phyloP scores from a whole-genome alignment of 345 rosid genomes.

The Mallotus nudiflorus region DNA sequence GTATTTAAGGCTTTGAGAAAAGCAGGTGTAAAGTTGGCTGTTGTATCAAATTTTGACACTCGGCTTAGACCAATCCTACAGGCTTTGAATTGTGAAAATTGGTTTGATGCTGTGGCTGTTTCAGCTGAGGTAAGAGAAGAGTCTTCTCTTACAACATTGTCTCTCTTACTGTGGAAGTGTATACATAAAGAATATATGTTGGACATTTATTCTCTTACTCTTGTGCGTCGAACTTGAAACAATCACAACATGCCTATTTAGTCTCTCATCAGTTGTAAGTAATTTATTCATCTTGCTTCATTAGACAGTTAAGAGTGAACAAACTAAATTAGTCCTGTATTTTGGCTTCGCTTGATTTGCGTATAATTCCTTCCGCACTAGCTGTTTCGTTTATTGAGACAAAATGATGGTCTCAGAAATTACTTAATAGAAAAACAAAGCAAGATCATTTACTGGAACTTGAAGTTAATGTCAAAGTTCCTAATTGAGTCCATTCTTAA shows the following conservation, averaged over 20 bases:
- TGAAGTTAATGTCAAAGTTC: neutral
- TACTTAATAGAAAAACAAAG: neutral
- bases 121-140: slow-evolving; percentile 79
- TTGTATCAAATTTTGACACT: slow-evolving; percentile 96
- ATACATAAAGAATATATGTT: neutral
- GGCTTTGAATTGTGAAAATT: slow-evolving; percentile 80
- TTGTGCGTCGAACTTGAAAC: neutral
- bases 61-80: slow-evolving; percentile 79
- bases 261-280: neutral
- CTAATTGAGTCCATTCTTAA: neutral
- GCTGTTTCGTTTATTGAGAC: neutral
- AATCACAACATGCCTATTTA: neutral
- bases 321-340: neutral
- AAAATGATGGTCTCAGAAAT: neutral
- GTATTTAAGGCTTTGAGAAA: slow-evolving; percentile 75
- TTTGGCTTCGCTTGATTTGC: neutral
- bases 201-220: neutral
- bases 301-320: neutral
- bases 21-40: slow-evolving; percentile 82
- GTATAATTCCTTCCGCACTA: neutral
- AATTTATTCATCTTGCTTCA: neutral
- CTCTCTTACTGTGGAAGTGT: slow-evolving; percentile 1
- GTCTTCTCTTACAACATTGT: neutral
- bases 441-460: neutral
- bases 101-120: slow-evolving; percentile 97